A percentile compares a stretch with the other conserved stretches of the same genome.
These are phyloP conservation scores for Raffaelea ambrosiae DNA, from an alignment of 2,329 filamentous ascomycete species.

Conservation along the genomic window DNA sequence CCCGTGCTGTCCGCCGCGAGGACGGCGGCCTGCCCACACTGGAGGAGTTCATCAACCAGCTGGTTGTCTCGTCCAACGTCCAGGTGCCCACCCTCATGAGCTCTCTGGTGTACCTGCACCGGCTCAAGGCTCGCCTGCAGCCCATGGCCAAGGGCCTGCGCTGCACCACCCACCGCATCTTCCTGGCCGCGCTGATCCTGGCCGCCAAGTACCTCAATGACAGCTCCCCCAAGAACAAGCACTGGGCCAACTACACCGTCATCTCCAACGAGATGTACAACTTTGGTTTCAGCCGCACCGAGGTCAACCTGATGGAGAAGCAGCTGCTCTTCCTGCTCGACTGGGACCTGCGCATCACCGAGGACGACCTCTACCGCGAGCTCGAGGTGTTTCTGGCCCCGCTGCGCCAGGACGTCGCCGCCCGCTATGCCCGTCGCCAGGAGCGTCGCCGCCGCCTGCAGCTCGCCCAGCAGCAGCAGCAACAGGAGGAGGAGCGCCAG, in stretches of 20 bases:
- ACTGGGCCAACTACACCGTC: constrained; percentile 91
- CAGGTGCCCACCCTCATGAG: constrained; percentile 98
- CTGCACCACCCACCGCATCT: constrained; percentile 96
- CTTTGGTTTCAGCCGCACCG: constrained; percentile 88
- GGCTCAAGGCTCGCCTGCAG: constrained; percentile 76
- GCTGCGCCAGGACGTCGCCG: constrained; percentile 56
- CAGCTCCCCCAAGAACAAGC: constrained; percentile 99
- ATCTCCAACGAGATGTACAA: constrained; percentile 56
- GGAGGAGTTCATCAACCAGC: constrained; percentile 83
- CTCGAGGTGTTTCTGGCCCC: constrained; percentile 83
- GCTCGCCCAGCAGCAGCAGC: constrained; percentile 23
- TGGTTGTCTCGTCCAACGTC: constrained; percentile 89
- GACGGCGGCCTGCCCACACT: constrained; percentile 63
- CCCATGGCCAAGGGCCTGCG: constrained; percentile 92
- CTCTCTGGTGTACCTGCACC: constrained; percentile 83
- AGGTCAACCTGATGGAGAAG: constrained; percentile 99
- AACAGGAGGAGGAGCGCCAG: constrained; percentile 18
- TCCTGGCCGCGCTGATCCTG: constrained; percentile 76
- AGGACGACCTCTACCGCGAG: constrained; percentile 79
- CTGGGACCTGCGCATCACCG: constrained; percentile 82
- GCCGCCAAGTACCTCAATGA: constrained; percentile 98
- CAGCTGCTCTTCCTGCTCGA: constrained; percentile 90
- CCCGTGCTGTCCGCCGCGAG: constrained; percentile 33
- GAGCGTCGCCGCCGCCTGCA: constrained; percentile 24
- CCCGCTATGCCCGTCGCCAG: constrained; percentile 41